Evolutionary conservation across 2,329 filamentous ascomycete species (phyloP), one percentile per base, ranked within the genome.

Genomic region (Epichloe sylvatica): DNA sequence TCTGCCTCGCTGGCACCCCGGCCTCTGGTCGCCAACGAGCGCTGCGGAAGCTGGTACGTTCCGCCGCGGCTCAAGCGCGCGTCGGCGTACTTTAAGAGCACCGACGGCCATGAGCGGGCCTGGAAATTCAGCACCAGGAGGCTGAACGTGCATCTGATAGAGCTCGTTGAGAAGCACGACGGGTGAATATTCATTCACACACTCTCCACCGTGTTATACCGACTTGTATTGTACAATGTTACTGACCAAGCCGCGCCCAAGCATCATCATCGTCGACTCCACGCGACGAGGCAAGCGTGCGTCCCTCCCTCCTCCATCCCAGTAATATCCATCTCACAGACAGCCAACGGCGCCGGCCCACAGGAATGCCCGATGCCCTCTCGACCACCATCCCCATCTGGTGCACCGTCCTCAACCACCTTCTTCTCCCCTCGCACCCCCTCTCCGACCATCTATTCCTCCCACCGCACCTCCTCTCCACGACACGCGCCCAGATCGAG

Each of bases 1-100:
- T 47, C 46, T 11, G 36, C 17, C 1, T 71, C 74, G 0, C 79
- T 73, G 51, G 57, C 21, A 41, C 17, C n/a, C 15, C 70, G 91
- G 1, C 88, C 89, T 0, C 71, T 97, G 1, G 73, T 97, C 13
- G 89, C 91, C 33, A 98, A 98, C 62, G 90, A 97, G 70, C 78
- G 92, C 52, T 97, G 92, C 64, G 92, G 92, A 0, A 91, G 86
- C 66, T 98, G 92, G 92, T 97, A 97, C 64, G 84, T 97, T 25
- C 68, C 72, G 35, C 83, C 83, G 0, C 65, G 65, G 7, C 60
- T 60, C 25, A 92, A 91, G 66, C 68, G 63, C 1, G 85, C 78
- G 34, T 89, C 85, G 55, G 86, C 84, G 34, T 98, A 97, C 67
- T 98, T 97, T 69, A 98, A 98, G 73, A 94, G 87, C 67, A 98